phyloP scores from a whole-genome alignment of 2,329 filamentous ascomycete species.

The Trichoderma citrinoviride region DNA sequence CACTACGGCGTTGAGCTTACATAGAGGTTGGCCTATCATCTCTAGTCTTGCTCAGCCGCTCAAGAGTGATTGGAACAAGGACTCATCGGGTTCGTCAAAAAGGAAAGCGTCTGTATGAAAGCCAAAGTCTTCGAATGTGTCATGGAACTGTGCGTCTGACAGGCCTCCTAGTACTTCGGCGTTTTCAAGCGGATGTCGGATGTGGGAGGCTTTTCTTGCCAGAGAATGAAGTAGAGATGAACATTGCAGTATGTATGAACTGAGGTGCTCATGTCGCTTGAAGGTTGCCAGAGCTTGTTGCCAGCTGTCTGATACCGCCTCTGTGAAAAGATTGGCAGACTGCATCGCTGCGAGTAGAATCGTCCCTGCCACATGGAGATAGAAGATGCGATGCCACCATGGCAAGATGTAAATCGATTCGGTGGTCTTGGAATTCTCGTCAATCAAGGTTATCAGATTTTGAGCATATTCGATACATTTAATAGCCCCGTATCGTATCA shows the following conservation, averaged over 20 bases:
- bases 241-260: neutral
- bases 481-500: neutral
- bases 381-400: constrained; percentile 1
- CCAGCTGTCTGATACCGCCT: neutral
- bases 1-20: too few species aligned
- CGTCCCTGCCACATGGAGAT: neutral
- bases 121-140: neutral
- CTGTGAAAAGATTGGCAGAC: neutral
- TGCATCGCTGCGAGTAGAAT: constrained; percentile 8
- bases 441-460: neutral
- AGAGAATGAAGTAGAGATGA: neutral
- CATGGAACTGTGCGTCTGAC: constrained; percentile 1
- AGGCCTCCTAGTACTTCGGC: neutral
- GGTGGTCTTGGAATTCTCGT: neutral
- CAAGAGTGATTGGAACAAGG: neutral
- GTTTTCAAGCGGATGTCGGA: neutral
- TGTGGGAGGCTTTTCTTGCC: neutral
- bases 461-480: neutral
- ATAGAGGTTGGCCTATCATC: too few species aligned
- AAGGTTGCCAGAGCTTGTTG: neutral
- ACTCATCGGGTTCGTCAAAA: neutral
- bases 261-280: constrained; percentile 3
- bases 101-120: neutral
- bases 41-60: neutral
- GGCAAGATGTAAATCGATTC: neutral